These are phyloP conservation scores for Pseudogymnoascus sp. DNA, from an alignment of 2,329 filamentous ascomycete species.

Conservation along the genomic window DNA sequence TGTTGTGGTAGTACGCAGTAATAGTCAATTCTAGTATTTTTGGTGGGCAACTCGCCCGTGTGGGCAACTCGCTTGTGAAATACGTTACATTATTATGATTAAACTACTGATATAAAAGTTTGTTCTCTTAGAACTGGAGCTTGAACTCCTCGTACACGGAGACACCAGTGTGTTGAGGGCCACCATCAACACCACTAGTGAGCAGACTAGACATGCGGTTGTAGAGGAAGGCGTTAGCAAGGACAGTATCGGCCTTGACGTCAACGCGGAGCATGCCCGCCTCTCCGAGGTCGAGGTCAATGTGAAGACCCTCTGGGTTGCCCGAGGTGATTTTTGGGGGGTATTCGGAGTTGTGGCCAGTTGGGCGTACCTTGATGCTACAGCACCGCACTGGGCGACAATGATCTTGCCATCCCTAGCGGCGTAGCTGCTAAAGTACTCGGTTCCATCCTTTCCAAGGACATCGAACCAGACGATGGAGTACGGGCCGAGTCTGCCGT, in stretches of 20 bases:
- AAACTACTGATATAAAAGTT: neutral
- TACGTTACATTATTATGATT: neutral
- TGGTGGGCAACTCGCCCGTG: no score
- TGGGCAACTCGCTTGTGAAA: no score
- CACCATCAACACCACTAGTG: neutral
- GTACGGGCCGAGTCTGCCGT: constrained; percentile 33
- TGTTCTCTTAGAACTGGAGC: neutral
- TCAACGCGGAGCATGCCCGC: neutral
- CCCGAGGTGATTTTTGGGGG: constrained; percentile 11
- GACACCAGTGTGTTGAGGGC: neutral
- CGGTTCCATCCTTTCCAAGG: constrained; percentile 21
- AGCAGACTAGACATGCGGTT: neutral
- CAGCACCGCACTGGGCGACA: constrained; percentile 21
- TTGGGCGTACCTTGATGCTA: constrained; percentile 17
- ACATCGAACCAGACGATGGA: constrained; percentile 37
- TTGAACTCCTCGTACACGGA: neutral
- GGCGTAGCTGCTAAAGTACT: constrained; percentile 26
- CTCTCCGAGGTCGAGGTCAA: neutral
- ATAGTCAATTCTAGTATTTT: no score
- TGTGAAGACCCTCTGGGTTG: neutral
- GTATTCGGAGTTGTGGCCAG: constrained; percentile 13
- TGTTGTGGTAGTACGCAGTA: no score
- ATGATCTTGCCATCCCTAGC: constrained; percentile 25
- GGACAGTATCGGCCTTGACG: neutral
- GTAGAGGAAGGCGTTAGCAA: neutral